These are phyloP conservation scores for Escallonia rubra DNA, from an alignment of 129 eudicot genomes.

Conservation along the genomic window DNA sequence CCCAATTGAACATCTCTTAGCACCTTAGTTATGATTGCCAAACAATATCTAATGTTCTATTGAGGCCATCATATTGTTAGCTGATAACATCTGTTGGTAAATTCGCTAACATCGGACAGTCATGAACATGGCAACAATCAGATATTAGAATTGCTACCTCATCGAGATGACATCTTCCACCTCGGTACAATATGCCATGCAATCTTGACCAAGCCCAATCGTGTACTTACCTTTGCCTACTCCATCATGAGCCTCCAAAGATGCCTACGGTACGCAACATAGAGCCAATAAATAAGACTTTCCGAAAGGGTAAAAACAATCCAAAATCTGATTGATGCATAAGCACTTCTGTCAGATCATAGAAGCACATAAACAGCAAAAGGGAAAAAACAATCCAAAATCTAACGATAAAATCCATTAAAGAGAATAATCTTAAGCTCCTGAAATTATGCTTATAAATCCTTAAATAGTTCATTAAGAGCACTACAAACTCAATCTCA, in stretches of 20 bases:
- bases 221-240: constrained; percentile 98
- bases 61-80: background rate
- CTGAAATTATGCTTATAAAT: too few relatives aligned
- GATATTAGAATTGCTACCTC: constrained; percentile 44
- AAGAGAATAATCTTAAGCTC: too few relatives aligned
- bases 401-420: too few relatives aligned
- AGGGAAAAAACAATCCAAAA: background rate
- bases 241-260: constrained; percentile 88
- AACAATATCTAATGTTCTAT: background rate
- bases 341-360: background rate
- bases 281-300: background rate
- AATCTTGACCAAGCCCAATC: constrained; percentile 98
- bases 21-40: background rate
- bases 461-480: too few relatives aligned
- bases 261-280: constrained; percentile 45
- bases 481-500: too few relatives aligned
- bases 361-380: background rate
- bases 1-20: too few relatives aligned
- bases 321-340: background rate
- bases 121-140: background rate
- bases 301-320: background rate
- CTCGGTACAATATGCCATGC: constrained; percentile 97
- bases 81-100: background rate
- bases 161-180: constrained; percentile 99
- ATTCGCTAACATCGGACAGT: background rate